Evolutionary conservation across 306 rosid species (phyloP).

Genomic region (Cicer arietinum): DNA sequence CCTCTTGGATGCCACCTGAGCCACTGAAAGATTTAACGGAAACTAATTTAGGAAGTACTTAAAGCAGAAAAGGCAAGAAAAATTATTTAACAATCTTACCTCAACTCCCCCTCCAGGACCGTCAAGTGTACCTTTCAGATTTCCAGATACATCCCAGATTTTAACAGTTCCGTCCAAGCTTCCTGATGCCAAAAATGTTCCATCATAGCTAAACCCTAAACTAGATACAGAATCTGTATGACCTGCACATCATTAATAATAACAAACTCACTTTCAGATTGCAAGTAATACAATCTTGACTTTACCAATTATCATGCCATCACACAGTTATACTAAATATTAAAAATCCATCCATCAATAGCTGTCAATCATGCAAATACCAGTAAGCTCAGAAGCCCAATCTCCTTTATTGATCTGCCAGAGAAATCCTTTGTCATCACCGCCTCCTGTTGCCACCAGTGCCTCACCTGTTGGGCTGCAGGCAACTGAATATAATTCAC

Average conservation of each 20-base stretch:
- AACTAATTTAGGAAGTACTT: constrained; percentile 35
- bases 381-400: constrained; percentile 82
- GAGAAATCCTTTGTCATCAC: constrained; percentile 88
- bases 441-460: constrained; percentile 89
- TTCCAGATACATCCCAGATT: constrained; percentile 77
- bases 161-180: constrained; percentile 76
- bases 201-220: constrained; percentile 83
- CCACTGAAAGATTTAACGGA: constrained; percentile 69
- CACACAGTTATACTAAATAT: background rate
- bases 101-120: constrained; percentile 81
- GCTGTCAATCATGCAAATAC: constrained; percentile 46
- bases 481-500: constrained; percentile 74
- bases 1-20: constrained; percentile 94
- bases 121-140: constrained; percentile 62
- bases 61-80: constrained; percentile 16
- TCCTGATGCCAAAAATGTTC: constrained; percentile 82
- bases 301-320: constrained; percentile 6
- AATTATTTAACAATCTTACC: constrained; percentile 47
- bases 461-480: constrained; percentile 78
- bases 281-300: constrained; percentile 28
- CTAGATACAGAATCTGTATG: constrained; percentile 75
- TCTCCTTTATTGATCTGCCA: constrained; percentile 87
- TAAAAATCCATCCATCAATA: constrained; percentile 17
- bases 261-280: background rate
- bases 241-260: constrained; percentile 58